Evolutionary conservation across 768 basidiomycete species (phyloP).

Genomic region (Coprinopsis sp.): DNA sequence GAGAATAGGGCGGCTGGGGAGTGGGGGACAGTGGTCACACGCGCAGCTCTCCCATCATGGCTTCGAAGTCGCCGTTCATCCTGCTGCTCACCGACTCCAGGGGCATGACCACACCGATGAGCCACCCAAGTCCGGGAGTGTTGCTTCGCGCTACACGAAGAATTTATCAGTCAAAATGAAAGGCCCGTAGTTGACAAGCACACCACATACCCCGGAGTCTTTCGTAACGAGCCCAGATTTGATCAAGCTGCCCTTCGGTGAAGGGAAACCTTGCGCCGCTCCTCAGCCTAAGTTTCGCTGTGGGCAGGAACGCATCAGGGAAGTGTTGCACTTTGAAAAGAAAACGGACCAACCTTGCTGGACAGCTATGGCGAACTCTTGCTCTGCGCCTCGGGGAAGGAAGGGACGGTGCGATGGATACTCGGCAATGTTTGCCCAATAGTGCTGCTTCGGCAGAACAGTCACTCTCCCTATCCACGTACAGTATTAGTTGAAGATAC

Average conservation of each 20-base stretch:
- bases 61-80: constrained; percentile 27
- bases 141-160: neutral
- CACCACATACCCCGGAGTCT: constrained; percentile 29
- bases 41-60: constrained; percentile 28
- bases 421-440: constrained; percentile 40
- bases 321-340: neutral
- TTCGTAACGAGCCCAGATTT: constrained; percentile 33
- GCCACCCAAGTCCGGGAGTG: constrained; percentile 28
- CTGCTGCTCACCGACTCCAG: constrained; percentile 30
- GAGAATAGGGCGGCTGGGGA: neutral
- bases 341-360: constrained; percentile 24
- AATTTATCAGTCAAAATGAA: neutral
- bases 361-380: constrained; percentile 29
- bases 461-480: constrained; percentile 15
- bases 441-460: constrained; percentile 27
- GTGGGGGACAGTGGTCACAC: constrained; percentile 15
- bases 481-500: neutral
- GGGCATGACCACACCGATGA: constrained; percentile 42
- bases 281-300: constrained; percentile 22
- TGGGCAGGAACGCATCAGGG: neutral
- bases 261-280: constrained; percentile 33
- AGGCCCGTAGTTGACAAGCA: constrained; percentile 4
- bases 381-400: constrained; percentile 32
- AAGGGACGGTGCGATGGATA: constrained; percentile 37
- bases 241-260: constrained; percentile 32